Evolutionary conservation across 768 basidiomycete species (phyloP).

Genomic region (Chiua virens): DNA sequence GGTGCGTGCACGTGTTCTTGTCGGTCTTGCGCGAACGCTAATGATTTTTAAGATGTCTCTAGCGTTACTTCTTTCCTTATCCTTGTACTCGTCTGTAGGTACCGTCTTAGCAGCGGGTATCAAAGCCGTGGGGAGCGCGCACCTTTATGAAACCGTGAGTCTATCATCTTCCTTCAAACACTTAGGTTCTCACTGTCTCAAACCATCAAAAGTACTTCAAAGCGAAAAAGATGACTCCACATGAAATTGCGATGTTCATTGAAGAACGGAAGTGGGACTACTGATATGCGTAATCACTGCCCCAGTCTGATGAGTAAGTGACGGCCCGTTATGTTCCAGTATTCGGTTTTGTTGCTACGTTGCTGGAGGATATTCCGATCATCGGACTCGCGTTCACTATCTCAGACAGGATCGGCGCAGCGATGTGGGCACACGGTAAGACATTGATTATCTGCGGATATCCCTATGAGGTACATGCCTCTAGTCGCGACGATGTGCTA

Average conservation of each 20-base stretch:
- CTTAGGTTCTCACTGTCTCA: background rate
- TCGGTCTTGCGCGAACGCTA: no score
- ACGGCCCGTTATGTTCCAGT: slow-evolving; percentile 37
- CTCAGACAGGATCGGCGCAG: slow-evolving; percentile 87
- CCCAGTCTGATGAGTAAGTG: background rate
- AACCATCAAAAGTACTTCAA: slow-evolving; percentile 66
- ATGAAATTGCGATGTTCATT: slow-evolving; percentile 72
- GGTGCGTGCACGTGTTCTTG: slow-evolving; percentile 13
- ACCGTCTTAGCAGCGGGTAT: slow-evolving; percentile 60
- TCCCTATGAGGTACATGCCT: no score
- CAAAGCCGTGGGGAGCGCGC: slow-evolving; percentile 64
- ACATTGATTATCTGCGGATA: background rate
- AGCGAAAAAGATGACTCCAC: slow-evolving; percentile 75
- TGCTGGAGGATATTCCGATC: slow-evolving; percentile 81
- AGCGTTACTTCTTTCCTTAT: slow-evolving; percentile 63
- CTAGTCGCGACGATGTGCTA: background rate
- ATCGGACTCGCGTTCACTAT: slow-evolving; percentile 80
- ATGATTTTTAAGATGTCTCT: background rate
- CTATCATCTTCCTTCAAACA: background rate
- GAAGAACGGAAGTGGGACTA: slow-evolving; percentile 93
- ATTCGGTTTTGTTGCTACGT: slow-evolving; percentile 83
- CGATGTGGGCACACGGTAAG: slow-evolving; percentile 90
- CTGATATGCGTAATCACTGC: slow-evolving; percentile 45
- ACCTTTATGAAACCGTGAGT: slow-evolving; percentile 67
- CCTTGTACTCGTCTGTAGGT: slow-evolving; percentile 70